A percentile compares a stretch with the other conserved stretches of the same genome.
Conservation (phyloP, 2,329 filamentous ascomycete species). For the Talaromyces sp. region DNA sequence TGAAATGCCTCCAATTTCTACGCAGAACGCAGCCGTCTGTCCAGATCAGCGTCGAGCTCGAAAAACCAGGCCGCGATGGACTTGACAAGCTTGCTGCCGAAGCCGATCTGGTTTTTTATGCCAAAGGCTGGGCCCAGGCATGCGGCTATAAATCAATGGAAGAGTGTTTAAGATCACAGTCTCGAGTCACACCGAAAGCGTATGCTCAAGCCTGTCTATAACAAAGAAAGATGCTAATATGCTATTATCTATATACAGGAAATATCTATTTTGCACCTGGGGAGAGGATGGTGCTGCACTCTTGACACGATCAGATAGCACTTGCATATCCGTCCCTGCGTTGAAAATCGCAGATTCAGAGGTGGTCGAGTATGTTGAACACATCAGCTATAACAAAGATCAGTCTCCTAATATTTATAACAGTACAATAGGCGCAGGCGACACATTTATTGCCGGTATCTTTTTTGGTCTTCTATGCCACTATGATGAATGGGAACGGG, state of each 20-base stretch:
- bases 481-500: slow-evolving; percentile 45
- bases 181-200: slow-evolving; percentile 39
- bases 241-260: slow-evolving; percentile 28
- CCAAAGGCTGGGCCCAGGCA: slow-evolving; percentile 62
- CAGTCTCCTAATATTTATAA: neutral
- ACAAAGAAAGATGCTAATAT: neutral
- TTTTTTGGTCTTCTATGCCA: slow-evolving; percentile 58
- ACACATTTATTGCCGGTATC: slow-evolving; percentile 71
- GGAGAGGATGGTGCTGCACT: slow-evolving; percentile 51
- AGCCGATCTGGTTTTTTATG: slow-evolving; percentile 71
- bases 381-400: neutral
- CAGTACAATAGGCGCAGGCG: slow-evolving; percentile 68
- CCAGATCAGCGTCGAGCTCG: slow-evolving; percentile 65
- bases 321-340: slow-evolving; percentile 42
- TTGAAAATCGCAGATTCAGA: slow-evolving; percentile 32
- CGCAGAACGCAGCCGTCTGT: slow-evolving; percentile 42
- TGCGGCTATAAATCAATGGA: slow-evolving; percentile 44
- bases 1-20: slow-evolving; percentile 56
- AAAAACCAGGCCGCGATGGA: slow-evolving; percentile 62
- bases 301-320: slow-evolving; percentile 34
- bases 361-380: slow-evolving; percentile 58
- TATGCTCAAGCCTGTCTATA: slow-evolving; percentile 29
- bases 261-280: slow-evolving; percentile 56
- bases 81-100: slow-evolving; percentile 56
- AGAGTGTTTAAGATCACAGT: slow-evolving; percentile 49